Evolutionary conservation across 2,329 filamentous ascomycete species (phyloP), one percentile per base, ranked within the genome.

Genomic region (Leptographium radiaticola): DNA sequence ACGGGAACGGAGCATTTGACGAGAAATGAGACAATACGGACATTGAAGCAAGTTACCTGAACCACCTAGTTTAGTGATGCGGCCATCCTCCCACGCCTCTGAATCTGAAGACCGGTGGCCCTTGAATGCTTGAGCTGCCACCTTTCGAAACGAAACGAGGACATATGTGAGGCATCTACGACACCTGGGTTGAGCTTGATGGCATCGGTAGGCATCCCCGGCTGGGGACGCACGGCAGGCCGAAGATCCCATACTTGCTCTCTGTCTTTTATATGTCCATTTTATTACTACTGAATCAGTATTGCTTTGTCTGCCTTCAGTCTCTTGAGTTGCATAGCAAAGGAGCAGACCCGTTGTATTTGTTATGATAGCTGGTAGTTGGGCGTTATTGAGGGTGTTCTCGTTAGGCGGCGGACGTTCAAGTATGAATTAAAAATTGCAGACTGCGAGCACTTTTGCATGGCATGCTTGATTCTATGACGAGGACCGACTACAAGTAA

Each of bases 401-500:
- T 8, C 6, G 25, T 33, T 46, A 8, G 10, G 6, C 20, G 18
- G 6, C 7, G 4, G 20, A 44, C 12, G 3, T 42, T 25, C 18
- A 20, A 18, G 18, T 11, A 25, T 12, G 42, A 44, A 44, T 30
- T 25, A 44, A 20, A 18, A 20, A 20, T 25, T 13, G n/a, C 18
- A 18, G 40, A 43, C 20, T 43, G 38, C 38, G 5, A 10, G 38
- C 13, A 25, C 4, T 44, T 12, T 44, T 44, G n/a, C 2, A 8
- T n/a, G 18, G 6, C 8, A 20, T n/a, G n/a, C n/a, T 42, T 8
- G 16, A 16, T 25, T 25, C 25, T 25, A 25, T 25, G 25, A 25
- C 25, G 25, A 16, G 15, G 13, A 4, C 1, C 10, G 9, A 15
- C 36, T 61, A 83, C 55, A 84, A 63, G 60, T 74, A 84, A 18